Evolutionary conservation across 768 basidiomycete genomes (phyloP), one percentile per base, ranked within the genome.

Genomic region (Calocera viscosa): DNA sequence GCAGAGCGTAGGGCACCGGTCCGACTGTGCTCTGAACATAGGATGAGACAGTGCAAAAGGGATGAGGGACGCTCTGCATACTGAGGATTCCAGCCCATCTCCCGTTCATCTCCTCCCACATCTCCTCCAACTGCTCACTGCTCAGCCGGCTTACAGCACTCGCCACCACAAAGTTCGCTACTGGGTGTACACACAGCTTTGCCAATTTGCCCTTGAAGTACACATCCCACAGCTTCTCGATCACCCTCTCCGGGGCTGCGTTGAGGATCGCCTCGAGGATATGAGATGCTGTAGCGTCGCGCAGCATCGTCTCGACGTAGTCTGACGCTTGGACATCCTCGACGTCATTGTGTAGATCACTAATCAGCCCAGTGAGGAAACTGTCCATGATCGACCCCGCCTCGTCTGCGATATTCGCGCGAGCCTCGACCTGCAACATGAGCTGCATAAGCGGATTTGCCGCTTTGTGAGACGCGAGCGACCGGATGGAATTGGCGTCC

Each of bases 131-230:
- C 68, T 89, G 84, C 2, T 77, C 76, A 19, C 76, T 78, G n/a
- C 82, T 78, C 14, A 86, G 74, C 53, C 90, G 80, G 64, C 84
- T 84, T 30, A 94, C 70, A 0, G 87, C 89, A 74, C 86, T 88
- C 0, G 94, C 88, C 2, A 94, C 80, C 24, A 97, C 94, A 72
- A 93, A 99, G 73, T 98, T 99, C 14, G 91, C 93, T 1, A 94
- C 89, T 1, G 94, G 92, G 75, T 99, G 95, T 22, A 82, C 79
- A 19, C 89, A 86, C 32, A 96, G 78, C 67, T 87, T 83, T 1
- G 81, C 76, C 39, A 96, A 78, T 69, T 86, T 76, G n/a, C 85
- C 85, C 49, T 77, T 75, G 73, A 98, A 88, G 76, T 96, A 94
- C 0, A 82, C 81, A 1, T 77, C 72, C 95, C 95, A 98, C 3